Conservation (phyloP, 352 stramenopile genomes). For the Aphanomyces cochlioides region DNA sequence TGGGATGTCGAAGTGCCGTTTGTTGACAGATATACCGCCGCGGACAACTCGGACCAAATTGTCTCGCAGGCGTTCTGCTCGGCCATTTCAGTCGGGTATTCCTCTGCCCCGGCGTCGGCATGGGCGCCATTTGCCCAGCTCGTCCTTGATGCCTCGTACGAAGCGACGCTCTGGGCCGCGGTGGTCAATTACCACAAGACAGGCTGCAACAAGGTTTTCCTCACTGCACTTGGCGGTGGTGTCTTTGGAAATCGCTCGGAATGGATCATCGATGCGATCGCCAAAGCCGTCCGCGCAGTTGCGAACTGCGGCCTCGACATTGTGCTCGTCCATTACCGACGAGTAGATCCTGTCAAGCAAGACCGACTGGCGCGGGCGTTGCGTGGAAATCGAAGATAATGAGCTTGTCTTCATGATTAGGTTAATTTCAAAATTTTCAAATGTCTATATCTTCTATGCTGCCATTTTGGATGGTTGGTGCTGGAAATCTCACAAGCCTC, state of each 20-base stretch:
- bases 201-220: conserved; percentile 28
- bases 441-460: no score
- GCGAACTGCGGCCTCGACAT: conserved; percentile 8
- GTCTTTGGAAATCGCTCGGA: conserved; percentile 30
- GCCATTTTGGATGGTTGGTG: no score
- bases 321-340: conserved; percentile 9
- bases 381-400: not conserved
- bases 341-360: not conserved
- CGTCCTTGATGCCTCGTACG: conserved; percentile 33
- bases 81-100: conserved; percentile 34
- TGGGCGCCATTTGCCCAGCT: conserved; percentile 31
- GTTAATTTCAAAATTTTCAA: no score
- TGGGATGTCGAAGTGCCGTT: conserved; percentile 34
- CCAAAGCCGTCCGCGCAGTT: conserved; percentile 1
- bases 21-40: not conserved
- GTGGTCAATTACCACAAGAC: conserved; percentile 21
- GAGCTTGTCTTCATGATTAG: not conserved
- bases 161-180: conserved; percentile 30
- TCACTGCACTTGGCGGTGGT: conserved; percentile 32
- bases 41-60: not conserved
- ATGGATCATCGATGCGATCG: conserved; percentile 34
- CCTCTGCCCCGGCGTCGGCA: not conserved
- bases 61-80: conserved; percentile 38
- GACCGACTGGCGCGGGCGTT: not conserved
- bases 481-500: no score